Evolutionary conservation across 2,329 filamentous ascomycete species (phyloP).

Genomic region (Alternaria sp.): DNA sequence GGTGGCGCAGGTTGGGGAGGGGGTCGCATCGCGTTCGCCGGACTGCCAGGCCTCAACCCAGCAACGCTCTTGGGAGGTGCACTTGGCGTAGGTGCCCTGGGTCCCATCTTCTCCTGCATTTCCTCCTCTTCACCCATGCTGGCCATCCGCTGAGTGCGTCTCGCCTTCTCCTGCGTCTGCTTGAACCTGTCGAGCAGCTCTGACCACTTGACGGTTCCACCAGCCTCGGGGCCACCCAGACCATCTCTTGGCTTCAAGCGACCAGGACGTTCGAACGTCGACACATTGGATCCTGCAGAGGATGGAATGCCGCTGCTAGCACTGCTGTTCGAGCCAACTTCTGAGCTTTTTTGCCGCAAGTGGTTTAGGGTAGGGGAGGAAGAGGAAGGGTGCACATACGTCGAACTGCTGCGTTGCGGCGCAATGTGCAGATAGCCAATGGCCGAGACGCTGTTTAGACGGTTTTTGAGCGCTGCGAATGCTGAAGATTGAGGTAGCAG

Average conservation of each 20-base stretch:
- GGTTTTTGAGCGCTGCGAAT: slow-evolving; percentile 94
- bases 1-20: slow-evolving; percentile 23
- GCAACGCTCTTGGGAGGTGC: slow-evolving; percentile 32
- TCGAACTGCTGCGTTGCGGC: slow-evolving; percentile 67
- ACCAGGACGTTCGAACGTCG: slow-evolving; percentile 63
- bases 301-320: slow-evolving; percentile 20
- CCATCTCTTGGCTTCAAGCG: slow-evolving; percentile 69
- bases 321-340: slow-evolving; percentile 43
- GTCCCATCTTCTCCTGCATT: slow-evolving; percentile 38
- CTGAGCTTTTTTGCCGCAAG: slow-evolving; percentile 52
- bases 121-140: slow-evolving; percentile 47
- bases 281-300: slow-evolving; percentile 29
- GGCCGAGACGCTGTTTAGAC: slow-evolving; percentile 94
- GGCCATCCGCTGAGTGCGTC: slow-evolving; percentile 68
- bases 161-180: slow-evolving; percentile 83
- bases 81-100: slow-evolving; percentile 28
- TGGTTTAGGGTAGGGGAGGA: slow-evolving; percentile 46
- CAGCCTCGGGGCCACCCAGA: slow-evolving; percentile 64
- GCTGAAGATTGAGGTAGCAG: slow-evolving; percentile 97
- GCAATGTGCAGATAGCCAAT: slow-evolving; percentile 93
- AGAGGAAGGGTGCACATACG: slow-evolving; percentile 62
- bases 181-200: slow-evolving; percentile 96
- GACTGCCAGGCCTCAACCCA: slow-evolving; percentile 29
- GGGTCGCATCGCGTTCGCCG: slow-evolving; percentile 29
- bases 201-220: slow-evolving; percentile 79